phyloP scores from a whole-genome alignment of 768 basidiomycete species.

The Zangia roseola region DNA sequence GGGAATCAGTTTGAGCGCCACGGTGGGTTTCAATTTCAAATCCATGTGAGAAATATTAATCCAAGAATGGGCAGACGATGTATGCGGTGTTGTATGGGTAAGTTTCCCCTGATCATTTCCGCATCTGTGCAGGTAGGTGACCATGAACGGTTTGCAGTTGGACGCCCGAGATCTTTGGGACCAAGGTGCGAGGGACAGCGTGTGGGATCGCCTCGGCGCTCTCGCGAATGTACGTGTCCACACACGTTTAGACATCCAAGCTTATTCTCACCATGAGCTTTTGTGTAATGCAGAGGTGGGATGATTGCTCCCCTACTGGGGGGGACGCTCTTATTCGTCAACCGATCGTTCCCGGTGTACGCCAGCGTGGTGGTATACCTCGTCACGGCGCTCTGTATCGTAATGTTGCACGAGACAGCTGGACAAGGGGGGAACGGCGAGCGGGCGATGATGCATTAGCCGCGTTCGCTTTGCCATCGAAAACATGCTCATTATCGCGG shows the following conservation, averaged over 20 bases:
- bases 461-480: background rate
- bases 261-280: too few species aligned
- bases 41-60: background rate
- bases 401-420: slow-evolving; percentile 53
- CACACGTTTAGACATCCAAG: too few species aligned
- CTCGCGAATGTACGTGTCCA: slow-evolving; percentile 66
- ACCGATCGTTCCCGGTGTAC: slow-evolving; percentile 74
- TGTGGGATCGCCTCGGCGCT: slow-evolving; percentile 86
- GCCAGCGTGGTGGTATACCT: slow-evolving; percentile 66
- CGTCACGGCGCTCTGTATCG: slow-evolving; percentile 59
- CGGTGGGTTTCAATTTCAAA: slow-evolving; percentile 30
- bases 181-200: slow-evolving; percentile 84
- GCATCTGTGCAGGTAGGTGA: too few species aligned
- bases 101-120: too few species aligned
- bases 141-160: slow-evolving; percentile 37
- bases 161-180: slow-evolving; percentile 87
- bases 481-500: too few species aligned
- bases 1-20: slow-evolving; percentile 74
- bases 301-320: slow-evolving; percentile 86
- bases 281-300: slow-evolving; percentile 57
- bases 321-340: slow-evolving; percentile 64
- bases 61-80: slow-evolving; percentile 53
- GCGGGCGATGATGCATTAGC: slow-evolving; percentile 20
- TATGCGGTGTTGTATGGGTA: slow-evolving; percentile 83
- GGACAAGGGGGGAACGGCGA: slow-evolving; percentile 35